These are phyloP conservation scores for Fusarium keratoplasticum DNA, from an alignment of 2,329 filamentous ascomycete species.

Conservation along the genomic window DNA sequence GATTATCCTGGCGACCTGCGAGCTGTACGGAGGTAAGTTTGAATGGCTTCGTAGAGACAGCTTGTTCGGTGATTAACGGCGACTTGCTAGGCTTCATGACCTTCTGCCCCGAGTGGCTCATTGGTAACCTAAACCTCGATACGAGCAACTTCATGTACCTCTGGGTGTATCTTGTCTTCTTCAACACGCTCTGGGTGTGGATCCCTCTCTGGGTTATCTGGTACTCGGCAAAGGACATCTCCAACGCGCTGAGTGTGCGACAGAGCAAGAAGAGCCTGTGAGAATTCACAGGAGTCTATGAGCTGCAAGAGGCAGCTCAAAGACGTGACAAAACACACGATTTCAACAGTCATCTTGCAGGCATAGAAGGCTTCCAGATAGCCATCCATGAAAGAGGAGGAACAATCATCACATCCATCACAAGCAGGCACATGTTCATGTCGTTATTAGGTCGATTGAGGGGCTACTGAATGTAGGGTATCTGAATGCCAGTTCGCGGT, in stretches of 20 bases:
- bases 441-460: constrained; percentile 31
- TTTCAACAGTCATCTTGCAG: neutral
- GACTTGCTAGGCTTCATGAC: constrained; percentile 72
- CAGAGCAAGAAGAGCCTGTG: constrained; percentile 48
- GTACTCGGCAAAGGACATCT: constrained; percentile 66
- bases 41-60: neutral
- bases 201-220: constrained; percentile 71
- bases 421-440: neutral
- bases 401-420: neutral
- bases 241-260: constrained; percentile 59
- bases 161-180: constrained; percentile 76
- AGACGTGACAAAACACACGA: neutral
- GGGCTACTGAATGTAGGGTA: constrained; percentile 40
- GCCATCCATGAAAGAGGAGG: neutral
- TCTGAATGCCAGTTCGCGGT: constrained; percentile 29
- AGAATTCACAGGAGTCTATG: neutral
- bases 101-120: constrained; percentile 77
- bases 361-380: neutral
- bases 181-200: constrained; percentile 76
- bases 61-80: neutral
- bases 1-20: constrained; percentile 72
- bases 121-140: constrained; percentile 71
- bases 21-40: constrained; percentile 73
- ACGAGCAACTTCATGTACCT: constrained; percentile 75
- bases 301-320: neutral